Evolutionary conservation across 208 protist genomes (phyloP), one percentile per base, ranked within the genome.

Genomic region (Trypanosoma cruzi): DNA sequence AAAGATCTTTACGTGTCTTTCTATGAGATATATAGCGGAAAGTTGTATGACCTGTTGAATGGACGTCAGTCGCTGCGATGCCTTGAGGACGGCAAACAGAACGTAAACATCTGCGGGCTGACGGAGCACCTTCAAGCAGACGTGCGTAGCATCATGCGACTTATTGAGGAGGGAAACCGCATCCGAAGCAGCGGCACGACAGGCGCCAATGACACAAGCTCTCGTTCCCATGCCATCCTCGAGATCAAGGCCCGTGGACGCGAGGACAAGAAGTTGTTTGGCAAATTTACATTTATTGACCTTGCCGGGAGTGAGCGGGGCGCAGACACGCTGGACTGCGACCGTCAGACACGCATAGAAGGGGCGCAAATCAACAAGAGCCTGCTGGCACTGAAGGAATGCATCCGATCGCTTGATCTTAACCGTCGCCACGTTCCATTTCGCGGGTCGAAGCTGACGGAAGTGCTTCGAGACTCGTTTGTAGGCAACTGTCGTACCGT

Each of bases 291-390:
- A 2, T 98, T 99, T 72, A 98, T 99, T 29, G 99, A 99, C 71
- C 80, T 99, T 5, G 98, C 98, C 20, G 99, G 99, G n/a, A 98
- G 88, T 63, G 99, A 99, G 84, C 77, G 98, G 36, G 97, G 89
- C 11, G 90, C 92, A 0, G 98, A 99, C 71, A 98, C 96, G 13
- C 72, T 64, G 1, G 76, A 95, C 55, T 88, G 77, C 29, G 92
- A 98, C 68, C 71, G 81, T 5, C 88, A 95, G 52, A 98, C 92
- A 18, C 85, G 96, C 10, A 88, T 96, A 4, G 94, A 98, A 58
- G 96, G 96, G 3, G 96, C 98, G 26, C 94, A 99, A 73, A 99
- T 99, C 77, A 99, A 99, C 82, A 99, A 99, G 77, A 97, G 86
- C 4, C 79, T 99, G 10, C 81, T 99, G 18, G 97, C 98, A 0